phyloP scores from a whole-genome alignment of 2,329 filamentous ascomycete species.

The Alternaria arbusti region DNA sequence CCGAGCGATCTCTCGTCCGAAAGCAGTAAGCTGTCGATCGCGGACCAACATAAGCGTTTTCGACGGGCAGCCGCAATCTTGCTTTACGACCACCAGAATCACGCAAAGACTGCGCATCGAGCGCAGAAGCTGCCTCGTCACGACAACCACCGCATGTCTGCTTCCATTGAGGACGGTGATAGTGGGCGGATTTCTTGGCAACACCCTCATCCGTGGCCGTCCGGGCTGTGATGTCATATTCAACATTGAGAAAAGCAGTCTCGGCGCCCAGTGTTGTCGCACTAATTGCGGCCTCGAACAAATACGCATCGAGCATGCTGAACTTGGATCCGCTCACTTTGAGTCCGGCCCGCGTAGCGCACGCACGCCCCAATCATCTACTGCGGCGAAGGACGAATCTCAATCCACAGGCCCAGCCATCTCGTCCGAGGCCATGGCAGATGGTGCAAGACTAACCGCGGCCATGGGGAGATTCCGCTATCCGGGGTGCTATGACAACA shows the following conservation, averaged over 20 bases:
- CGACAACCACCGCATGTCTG: neutral
- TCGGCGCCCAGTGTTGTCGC: neutral
- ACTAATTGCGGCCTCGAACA: slow-evolving; percentile 7
- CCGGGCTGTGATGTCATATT: slow-evolving; percentile 5
- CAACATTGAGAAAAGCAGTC: neutral
- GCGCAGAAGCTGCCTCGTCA: neutral
- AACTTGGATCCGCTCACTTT: neutral
- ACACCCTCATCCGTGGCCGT: neutral
- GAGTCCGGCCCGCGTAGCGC: neutral
- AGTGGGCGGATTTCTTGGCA: neutral
- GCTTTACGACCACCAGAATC: neutral
- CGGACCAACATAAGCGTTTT: neutral
- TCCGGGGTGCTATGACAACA: slow-evolving; percentile 7
- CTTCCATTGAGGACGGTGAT: neutral
- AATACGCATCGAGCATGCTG: neutral
- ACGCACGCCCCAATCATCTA: neutral
- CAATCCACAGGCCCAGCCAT: neutral
- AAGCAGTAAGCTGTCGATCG: slow-evolving; percentile 8
- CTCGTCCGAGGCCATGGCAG: slow-evolving; percentile 1
- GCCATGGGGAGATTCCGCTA: slow-evolving; percentile 2
- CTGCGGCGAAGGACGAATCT: neutral
- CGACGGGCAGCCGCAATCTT: neutral
- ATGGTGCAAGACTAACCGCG: neutral
- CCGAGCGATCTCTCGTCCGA: slow-evolving; percentile 9
- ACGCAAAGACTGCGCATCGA: neutral